phyloP scores from a whole-genome alignment of 768 basidiomycete genomes.

The Lactifluus piperatus region DNA sequence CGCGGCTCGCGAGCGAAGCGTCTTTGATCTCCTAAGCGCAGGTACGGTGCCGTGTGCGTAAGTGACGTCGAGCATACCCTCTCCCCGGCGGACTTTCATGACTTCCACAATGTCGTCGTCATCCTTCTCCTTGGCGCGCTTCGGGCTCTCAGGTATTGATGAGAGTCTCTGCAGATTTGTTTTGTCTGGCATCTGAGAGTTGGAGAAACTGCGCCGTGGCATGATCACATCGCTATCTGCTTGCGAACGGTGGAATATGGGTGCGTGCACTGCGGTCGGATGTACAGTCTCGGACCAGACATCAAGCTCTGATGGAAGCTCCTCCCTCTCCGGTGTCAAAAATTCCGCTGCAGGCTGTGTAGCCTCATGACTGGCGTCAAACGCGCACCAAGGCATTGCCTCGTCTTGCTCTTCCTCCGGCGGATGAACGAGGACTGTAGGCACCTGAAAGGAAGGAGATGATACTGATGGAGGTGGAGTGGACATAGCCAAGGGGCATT shows the following conservation, averaged over 20 bases:
- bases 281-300: conserved; percentile 22
- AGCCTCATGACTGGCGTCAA: conserved; percentile 24
- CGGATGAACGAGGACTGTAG: conserved; percentile 30
- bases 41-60: conserved; percentile 18
- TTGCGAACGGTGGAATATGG: conserved; percentile 24
- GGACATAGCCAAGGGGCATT: conserved; percentile 13
- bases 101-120: conserved; percentile 31
- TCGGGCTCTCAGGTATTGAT: conserved; percentile 9
- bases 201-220: conserved; percentile 23
- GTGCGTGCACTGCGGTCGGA: conserved; percentile 26
- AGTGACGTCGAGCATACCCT: conserved; percentile 24
- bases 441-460: conserved; percentile 22
- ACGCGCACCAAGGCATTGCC: conserved; percentile 29
- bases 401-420: conserved; percentile 31
- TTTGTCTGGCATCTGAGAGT: not conserved
- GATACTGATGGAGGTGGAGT: conserved; percentile 26
- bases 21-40: conserved; percentile 26
- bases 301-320: conserved; percentile 24
- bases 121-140: conserved; percentile 18
- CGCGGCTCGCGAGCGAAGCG: conserved; percentile 28
- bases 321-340: conserved; percentile 26
- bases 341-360: conserved; percentile 17
- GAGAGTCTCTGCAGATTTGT: not conserved
- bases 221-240: conserved; percentile 25
- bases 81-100: conserved; percentile 27